Percentiles rank a stretch among this genome's conserved stretches.
Conservation (phyloP, 1,284 basidiomycete genomes). For the Xerocomus amazonicus region DNA sequence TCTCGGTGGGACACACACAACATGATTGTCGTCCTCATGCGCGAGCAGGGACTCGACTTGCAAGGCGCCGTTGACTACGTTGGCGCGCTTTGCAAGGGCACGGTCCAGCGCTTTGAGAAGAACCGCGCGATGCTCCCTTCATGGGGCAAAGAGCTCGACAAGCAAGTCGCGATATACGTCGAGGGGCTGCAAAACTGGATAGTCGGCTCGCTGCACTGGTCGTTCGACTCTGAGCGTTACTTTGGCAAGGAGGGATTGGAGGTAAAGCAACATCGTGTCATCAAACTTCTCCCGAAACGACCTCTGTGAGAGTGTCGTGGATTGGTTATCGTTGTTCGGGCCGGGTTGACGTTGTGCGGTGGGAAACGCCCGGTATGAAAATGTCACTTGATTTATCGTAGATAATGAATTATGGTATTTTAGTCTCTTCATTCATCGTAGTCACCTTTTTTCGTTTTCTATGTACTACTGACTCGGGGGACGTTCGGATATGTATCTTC, state of each 20-base stretch:
- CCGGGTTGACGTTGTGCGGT: background rate
- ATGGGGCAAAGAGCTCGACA: slow-evolving; percentile 51
- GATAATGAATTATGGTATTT: slow-evolving; percentile 6
- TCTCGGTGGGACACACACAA: slow-evolving; percentile 55
- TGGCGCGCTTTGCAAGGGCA: slow-evolving; percentile 47
- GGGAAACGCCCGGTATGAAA: background rate
- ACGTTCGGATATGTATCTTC: slow-evolving; percentile 3
- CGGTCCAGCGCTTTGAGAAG: slow-evolving; percentile 45
- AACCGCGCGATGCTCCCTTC: slow-evolving; percentile 45
- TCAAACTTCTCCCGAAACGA: slow-evolving; percentile 41
- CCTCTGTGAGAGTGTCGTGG: slow-evolving; percentile 13
- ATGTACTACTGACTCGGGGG: slow-evolving; percentile 1
- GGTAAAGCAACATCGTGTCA: slow-evolving; percentile 44
- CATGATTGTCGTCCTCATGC: slow-evolving; percentile 57
- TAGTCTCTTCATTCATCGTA: slow-evolving; percentile 1
- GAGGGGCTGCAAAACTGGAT: slow-evolving; percentile 56
- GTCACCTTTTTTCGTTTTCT: slow-evolving; percentile 9
- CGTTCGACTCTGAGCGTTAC: slow-evolving; percentile 54
- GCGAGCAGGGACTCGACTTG: slow-evolving; percentile 43
- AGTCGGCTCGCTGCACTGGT: slow-evolving; percentile 56
- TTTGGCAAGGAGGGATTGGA: slow-evolving; percentile 47
- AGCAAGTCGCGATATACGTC: slow-evolving; percentile 47
- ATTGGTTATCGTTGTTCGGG: background rate
- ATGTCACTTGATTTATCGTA: slow-evolving; percentile 4
- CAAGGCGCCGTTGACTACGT: slow-evolving; percentile 53